Evolutionary conservation across 768 basidiomycete genomes (phyloP).

Genomic region (Gloeopeniophorella convolvens): DNA sequence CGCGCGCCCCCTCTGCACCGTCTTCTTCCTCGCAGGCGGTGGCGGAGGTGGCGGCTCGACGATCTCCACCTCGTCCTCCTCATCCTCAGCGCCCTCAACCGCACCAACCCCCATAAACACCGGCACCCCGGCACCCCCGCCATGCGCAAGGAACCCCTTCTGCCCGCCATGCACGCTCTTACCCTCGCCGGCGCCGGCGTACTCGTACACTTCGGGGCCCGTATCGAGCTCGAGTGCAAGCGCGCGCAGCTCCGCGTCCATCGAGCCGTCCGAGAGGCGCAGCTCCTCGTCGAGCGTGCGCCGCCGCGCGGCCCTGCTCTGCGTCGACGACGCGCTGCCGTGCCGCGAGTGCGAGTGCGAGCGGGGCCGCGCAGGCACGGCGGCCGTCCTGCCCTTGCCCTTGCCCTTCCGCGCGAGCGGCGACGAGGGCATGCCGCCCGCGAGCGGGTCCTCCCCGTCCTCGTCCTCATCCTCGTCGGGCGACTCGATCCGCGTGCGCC

Average conservation of each 20-base stretch:
- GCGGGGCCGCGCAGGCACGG: no score
- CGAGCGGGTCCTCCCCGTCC: constrained; percentile 16
- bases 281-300: constrained; percentile 67
- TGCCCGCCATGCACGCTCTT: constrained; percentile 49
- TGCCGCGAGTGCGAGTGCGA: neutral
- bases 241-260: constrained; percentile 28
- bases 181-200: constrained; percentile 46
- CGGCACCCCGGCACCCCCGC: constrained; percentile 64
- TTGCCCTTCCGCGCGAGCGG: neutral
- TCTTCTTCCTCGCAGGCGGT: neutral
- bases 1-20: neutral
- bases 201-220: no score
- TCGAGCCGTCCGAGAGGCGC: constrained; percentile 34
- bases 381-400: neutral
- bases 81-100: constrained; percentile 45
- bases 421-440: neutral
- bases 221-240: constrained; percentile 36
- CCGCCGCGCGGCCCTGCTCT: constrained; percentile 30
- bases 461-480: neutral
- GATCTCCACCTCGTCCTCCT: constrained; percentile 19
- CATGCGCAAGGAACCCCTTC: constrained; percentile 63
- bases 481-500: constrained; percentile 23
- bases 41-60: neutral
- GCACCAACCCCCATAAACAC: constrained; percentile 69
- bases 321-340: constrained; percentile 4